A percentile compares a stretch with the other conserved stretches of the same genome.
These are phyloP conservation scores for Penicillium vulpinum DNA, from an alignment of 2,329 filamentous ascomycete species.

Conservation along the genomic window DNA sequence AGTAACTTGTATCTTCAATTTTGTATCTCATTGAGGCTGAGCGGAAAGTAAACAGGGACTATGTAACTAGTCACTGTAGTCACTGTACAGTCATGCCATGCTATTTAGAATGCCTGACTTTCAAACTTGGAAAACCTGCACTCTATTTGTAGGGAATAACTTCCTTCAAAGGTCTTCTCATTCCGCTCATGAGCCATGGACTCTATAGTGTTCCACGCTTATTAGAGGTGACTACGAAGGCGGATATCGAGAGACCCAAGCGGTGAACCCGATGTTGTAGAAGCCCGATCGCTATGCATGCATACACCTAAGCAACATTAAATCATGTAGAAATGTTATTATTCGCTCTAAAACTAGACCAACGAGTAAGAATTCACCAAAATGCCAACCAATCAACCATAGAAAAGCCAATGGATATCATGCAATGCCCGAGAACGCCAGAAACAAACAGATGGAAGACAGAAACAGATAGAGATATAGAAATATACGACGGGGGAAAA, in stretches of 20 bases:
- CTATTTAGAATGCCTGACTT: neutral
- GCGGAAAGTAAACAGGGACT: neutral
- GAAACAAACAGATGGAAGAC: conserved; percentile 1
- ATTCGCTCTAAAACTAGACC: conserved; percentile 9
- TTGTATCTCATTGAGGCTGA: neutral
- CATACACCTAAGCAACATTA: neutral
- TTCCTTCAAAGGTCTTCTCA: neutral
- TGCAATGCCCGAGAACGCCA: conserved; percentile 24
- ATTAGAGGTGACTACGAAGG: neutral
- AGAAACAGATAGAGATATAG: neutral
- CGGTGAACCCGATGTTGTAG: neutral
- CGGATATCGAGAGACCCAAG: neutral
- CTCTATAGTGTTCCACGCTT: too few relatives aligned
- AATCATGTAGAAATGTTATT: neutral
- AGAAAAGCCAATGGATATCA: conserved; percentile 30
- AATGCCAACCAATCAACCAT: conserved; percentile 8
- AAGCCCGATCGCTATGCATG: neutral
- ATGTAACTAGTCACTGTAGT: too few relatives aligned
- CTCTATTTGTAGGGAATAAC: neutral
- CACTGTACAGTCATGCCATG: neutral
- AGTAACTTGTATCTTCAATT: too few relatives aligned
- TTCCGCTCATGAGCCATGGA: neutral
- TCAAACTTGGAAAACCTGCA: neutral
- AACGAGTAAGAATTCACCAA: conserved; percentile 1
- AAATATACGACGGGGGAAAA: neutral